Evolutionary conservation across 139 green algal species (phyloP).

Genomic region (Yamagishiella unicocca): DNA sequence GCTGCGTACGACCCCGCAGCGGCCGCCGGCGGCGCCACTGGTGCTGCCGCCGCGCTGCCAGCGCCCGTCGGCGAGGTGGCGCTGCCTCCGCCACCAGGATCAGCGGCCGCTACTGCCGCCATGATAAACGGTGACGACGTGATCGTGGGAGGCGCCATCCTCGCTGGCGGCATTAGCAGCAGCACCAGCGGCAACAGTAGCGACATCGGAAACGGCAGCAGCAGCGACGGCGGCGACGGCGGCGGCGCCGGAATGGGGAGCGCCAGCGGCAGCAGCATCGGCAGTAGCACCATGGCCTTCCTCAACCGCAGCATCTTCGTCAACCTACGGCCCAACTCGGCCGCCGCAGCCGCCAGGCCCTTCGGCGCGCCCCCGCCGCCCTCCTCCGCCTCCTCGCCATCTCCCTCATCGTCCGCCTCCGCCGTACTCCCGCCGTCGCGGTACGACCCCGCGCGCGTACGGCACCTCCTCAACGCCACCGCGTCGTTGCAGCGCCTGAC

Average conservation of each 20-base stretch:
- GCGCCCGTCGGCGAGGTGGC: background rate
- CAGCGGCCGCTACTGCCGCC: conserved; percentile 7
- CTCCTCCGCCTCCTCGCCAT: background rate
- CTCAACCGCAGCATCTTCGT: conserved; percentile 33
- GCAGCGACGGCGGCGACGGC: background rate
- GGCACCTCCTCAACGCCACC: conserved; percentile 47
- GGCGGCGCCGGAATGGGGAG: background rate
- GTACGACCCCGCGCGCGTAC: conserved; percentile 31
- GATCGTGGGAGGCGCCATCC: background rate
- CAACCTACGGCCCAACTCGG: conserved; percentile 9
- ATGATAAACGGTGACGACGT: conserved; percentile 9
- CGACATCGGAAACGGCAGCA: too few species aligned
- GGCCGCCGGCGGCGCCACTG: background rate
- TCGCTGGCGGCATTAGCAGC: background rate
- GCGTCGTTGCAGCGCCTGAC: conserved; percentile 60
- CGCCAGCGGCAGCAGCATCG: background rate
- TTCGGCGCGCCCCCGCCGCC: background rate
- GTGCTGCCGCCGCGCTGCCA: background rate
- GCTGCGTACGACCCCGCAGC: background rate
- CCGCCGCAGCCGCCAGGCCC: background rate
- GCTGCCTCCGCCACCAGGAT: conserved; percentile 20
- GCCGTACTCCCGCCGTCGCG: background rate
- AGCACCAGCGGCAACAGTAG: background rate
- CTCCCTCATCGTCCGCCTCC: background rate
- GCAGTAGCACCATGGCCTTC: conserved; percentile 9